Conservation (phyloP, 148 eudicot species). For the Heliosperma pusillum region DNA sequence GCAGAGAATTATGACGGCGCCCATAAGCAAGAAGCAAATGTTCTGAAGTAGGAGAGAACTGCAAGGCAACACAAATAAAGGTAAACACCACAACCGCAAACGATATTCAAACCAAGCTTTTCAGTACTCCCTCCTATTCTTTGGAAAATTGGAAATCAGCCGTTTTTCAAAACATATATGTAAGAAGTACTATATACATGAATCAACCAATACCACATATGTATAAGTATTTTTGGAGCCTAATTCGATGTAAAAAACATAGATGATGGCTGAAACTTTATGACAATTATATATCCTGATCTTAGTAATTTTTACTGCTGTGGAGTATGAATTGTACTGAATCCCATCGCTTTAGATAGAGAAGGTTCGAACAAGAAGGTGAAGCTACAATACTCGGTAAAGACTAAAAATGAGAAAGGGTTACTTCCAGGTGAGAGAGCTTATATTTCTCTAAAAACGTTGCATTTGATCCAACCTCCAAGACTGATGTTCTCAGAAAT, state of each 20-base stretch:
- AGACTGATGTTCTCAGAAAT: not conserved
- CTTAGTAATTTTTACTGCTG: not conserved
- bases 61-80: constrained; percentile 17
- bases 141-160: not conserved
- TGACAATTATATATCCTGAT: not conserved
- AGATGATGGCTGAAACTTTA: not conserved
- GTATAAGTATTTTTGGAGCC: not conserved
- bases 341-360: not conserved
- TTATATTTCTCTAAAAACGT: not conserved
- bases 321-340: not conserved
- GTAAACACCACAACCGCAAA: not conserved
- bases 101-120: not conserved
- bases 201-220: not conserved
- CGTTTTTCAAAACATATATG: not conserved
- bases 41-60: constrained; percentile 99
- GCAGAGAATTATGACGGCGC: constrained; percentile 94
- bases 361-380: not conserved
- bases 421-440: not conserved
- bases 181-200: not conserved
- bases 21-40: constrained; percentile 97
- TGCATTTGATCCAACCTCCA: not conserved
- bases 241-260: not conserved
- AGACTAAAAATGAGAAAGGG: not conserved
- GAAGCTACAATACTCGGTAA: not conserved
- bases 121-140: not conserved